Evolutionary conservation across 2,329 filamentous ascomycete species (phyloP).

Genomic region (Sclerotinia borealis): DNA sequence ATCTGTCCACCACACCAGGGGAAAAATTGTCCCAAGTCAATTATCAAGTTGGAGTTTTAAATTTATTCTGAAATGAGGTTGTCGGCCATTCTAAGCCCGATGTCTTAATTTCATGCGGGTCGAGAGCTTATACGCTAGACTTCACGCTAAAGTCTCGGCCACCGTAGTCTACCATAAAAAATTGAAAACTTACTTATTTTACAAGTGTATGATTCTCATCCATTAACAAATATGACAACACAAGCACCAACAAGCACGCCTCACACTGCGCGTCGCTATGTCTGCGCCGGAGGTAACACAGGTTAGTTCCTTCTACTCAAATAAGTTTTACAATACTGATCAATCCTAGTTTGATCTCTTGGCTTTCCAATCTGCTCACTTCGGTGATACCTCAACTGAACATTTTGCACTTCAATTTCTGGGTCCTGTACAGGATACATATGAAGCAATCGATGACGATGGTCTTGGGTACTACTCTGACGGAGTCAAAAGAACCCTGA

Average conservation of each 20-base stretch:
- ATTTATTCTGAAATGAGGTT: neutral
- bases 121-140: neutral
- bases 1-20: too few species aligned
- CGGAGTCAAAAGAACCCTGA: constrained; percentile 81
- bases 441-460: constrained; percentile 50
- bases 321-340: neutral
- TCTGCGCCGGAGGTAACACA: constrained; percentile 9
- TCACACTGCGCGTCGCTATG: constrained; percentile 4
- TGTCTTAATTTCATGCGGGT: neutral
- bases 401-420: constrained; percentile 51
- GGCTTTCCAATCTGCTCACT: constrained; percentile 28
- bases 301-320: too few species aligned
- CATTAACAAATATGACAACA: neutral
- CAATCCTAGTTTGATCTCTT: constrained; percentile 25
- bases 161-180: constrained; percentile 5
- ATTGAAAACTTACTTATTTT: neutral
- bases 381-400: constrained; percentile 32
- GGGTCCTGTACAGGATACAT: constrained; percentile 44
- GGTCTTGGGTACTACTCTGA: constrained; percentile 79
- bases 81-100: neutral
- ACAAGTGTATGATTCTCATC: neutral
- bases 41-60: too few species aligned
- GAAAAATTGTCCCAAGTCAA: too few species aligned
- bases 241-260: neutral
- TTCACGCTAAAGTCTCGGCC: neutral